Evolutionary conservation across 2,329 filamentous ascomycete genomes (phyloP), one percentile per base, ranked within the genome.

Genomic region (Endoconidiophora polonica): DNA sequence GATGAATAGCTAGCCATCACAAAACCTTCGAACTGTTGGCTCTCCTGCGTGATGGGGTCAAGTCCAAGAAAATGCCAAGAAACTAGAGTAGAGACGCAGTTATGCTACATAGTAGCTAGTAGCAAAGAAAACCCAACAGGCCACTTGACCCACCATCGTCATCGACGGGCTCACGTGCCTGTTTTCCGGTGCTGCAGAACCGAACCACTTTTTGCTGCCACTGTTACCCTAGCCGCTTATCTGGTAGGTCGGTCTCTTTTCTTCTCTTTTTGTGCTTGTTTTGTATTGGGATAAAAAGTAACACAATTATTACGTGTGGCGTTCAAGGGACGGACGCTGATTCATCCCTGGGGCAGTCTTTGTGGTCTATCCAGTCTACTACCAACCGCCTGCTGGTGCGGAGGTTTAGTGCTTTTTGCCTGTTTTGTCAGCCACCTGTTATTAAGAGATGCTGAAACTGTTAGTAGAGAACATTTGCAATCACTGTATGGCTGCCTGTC

Each of bases 71-170:
- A 33, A 33, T 10, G 12, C 9, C 12, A 12, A 33, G 29, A 29
- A 29, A 29, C 9, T 33, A 33, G 12, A 33, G 12, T 33, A 33
- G 12, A 33, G 4, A 3, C 16, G 16, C 16, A 18, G 16, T 18
- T 18, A 18, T 18, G 16, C 16, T 18, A 18, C 16, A 18, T 18
- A 18, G 16, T 40, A 40, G 38, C 14, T 3, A 33, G 7, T 9
- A 33, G 29, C 6, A 33, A 1, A 33, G 9, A 33, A 33, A 2
- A 7, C 29, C 29, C 29, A 12, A 33, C 29, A 22, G 40, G 12
- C 23, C 40, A 43, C 40, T 43, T 43, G 40, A 43, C 40, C 40
- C 40, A 43, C 40, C 40, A 43, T 43, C 40, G 40, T 43, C 40
- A 43, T 43, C n/a, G 20, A 12, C 18, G 12, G 20, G 40, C 22